Evolutionary conservation across 495 filamentous ascomycete genomes (phyloP).

Genomic region (Thermothielavioides terrestris): DNA sequence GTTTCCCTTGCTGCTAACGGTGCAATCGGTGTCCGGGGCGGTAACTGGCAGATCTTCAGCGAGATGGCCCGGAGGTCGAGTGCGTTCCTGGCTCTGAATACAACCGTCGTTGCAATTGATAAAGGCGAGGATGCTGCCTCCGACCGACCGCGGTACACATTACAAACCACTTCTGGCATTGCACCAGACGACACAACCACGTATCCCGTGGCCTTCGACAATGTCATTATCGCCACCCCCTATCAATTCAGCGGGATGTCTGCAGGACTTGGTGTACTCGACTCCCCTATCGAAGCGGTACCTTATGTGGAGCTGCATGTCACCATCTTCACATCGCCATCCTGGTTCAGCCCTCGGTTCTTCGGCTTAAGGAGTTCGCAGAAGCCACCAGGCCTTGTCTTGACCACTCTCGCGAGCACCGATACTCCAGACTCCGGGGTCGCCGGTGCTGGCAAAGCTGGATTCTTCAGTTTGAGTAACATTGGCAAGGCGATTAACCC

Average conservation of each 20-base stretch:
- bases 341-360: slow-evolving; percentile 52
- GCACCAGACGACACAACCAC: slow-evolving; percentile 11
- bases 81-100: slow-evolving; percentile 58
- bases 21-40: slow-evolving; percentile 68
- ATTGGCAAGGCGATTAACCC: slow-evolving; percentile 57
- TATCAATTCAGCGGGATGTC: slow-evolving; percentile 60
- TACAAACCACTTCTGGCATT: slow-evolving; percentile 36
- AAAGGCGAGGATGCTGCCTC: slow-evolving; percentile 11
- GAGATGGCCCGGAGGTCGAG: slow-evolving; percentile 60
- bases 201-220: slow-evolving; percentile 54
- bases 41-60: slow-evolving; percentile 93
- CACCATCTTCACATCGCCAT: slow-evolving; percentile 76
- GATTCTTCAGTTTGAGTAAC: slow-evolving; percentile 83
- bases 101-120: slow-evolving; percentile 53
- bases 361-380: slow-evolving; percentile 54
- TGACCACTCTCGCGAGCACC: slow-evolving; percentile 69
- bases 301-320: slow-evolving; percentile 80
- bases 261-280: slow-evolving; percentile 31
- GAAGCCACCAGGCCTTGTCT: slow-evolving; percentile 57
- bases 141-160: slow-evolving; percentile 35
- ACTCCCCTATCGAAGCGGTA: slow-evolving; percentile 55
- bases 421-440: slow-evolving; percentile 40
- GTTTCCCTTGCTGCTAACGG: slow-evolving; percentile 74
- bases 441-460: slow-evolving; percentile 55
- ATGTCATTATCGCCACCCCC: slow-evolving; percentile 72